Evolutionary conservation across 2,329 filamentous ascomycete species (phyloP).

Genomic region (Xylaria polymorpha): DNA sequence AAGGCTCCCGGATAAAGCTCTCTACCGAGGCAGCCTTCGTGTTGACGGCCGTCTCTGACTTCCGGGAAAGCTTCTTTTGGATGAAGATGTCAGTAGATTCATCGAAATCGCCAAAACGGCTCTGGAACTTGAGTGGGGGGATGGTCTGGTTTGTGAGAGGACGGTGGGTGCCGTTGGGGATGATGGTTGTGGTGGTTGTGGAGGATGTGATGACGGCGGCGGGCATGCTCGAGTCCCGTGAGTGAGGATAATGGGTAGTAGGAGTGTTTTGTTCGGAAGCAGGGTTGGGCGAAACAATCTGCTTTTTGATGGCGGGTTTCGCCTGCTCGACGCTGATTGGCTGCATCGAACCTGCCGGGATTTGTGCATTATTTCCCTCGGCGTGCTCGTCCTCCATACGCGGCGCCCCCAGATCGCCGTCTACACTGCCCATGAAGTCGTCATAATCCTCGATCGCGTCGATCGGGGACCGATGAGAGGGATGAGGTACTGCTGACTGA

Average conservation of each 20-base stretch:
- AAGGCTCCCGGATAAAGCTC: slow-evolving; percentile 47
- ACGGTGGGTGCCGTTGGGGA: slow-evolving; percentile 34
- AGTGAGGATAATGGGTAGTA: slow-evolving; percentile 42
- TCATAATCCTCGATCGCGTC: slow-evolving; percentile 49
- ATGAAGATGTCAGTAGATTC: slow-evolving; percentile 37
- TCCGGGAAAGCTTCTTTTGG: slow-evolving; percentile 44
- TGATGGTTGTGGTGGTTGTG: slow-evolving; percentile 45
- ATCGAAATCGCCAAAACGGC: slow-evolving; percentile 44
- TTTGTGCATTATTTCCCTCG: slow-evolving; percentile 51
- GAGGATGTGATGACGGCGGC: slow-evolving; percentile 46
- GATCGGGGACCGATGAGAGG: slow-evolving; percentile 50
- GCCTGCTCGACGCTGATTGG: slow-evolving; percentile 51
- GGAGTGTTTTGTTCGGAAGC: slow-evolving; percentile 45
- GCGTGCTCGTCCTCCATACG: slow-evolving; percentile 44
- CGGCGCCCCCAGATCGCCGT: slow-evolving; percentile 47
- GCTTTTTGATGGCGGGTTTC: slow-evolving; percentile 53
- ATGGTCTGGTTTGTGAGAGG: slow-evolving; percentile 31
- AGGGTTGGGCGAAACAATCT: slow-evolving; percentile 49
- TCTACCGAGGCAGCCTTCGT: slow-evolving; percentile 43
- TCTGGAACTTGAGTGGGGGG: slow-evolving; percentile 43
- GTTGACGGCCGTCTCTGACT: slow-evolving; percentile 41
- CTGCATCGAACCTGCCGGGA: slow-evolving; percentile 47
- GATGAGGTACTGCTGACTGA: slow-evolving; percentile 51
- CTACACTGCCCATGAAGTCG: slow-evolving; percentile 48
- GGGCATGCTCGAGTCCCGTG: slow-evolving; percentile 49